Conservation (phyloP, 192 early-diverging fungal species). For the Linnemannia schmuckeri region DNA sequence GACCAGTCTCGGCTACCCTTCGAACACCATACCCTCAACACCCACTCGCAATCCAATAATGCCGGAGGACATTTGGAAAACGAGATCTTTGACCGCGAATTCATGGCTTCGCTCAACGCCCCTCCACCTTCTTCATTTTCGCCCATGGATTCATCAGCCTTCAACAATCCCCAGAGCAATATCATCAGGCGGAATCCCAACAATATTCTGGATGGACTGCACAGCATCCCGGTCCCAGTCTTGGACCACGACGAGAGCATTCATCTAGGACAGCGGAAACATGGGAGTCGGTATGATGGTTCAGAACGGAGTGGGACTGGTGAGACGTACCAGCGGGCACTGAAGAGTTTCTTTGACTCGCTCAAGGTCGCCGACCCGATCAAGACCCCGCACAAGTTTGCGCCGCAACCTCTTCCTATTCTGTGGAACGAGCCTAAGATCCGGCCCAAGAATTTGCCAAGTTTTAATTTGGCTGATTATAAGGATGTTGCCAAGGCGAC, state of each 20-base stretch:
- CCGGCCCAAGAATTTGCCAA: conserved; percentile 29
- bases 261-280: not conserved
- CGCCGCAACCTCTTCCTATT: conserved; percentile 51
- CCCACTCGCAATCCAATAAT: not conserved
- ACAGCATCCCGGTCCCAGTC: conserved; percentile 15
- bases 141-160: conserved; percentile 22
- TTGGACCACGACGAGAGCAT: not conserved
- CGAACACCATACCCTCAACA: conserved; percentile 14
- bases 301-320: conserved; percentile 8
- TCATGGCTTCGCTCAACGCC: conserved; percentile 30
- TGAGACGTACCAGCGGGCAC: conserved; percentile 33
- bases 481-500: conserved; percentile 14
- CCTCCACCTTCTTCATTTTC: conserved; percentile 30
- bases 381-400: conserved; percentile 54
- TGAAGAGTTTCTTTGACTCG: conserved; percentile 44
- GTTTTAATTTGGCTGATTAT: conserved; percentile 38
- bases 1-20: conserved; percentile 29
- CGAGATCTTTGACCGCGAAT: conserved; percentile 47
- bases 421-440: conserved; percentile 54
- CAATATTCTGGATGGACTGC: conserved; percentile 32
- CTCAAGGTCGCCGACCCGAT: conserved; percentile 54
- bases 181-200: not conserved
- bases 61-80: conserved; percentile 13
- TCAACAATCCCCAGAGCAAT: conserved; percentile 6
- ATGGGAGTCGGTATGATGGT: not conserved